Base-by-base conservation (phyloP, 805 yeast species). In the Starmera quercuum region DNA sequence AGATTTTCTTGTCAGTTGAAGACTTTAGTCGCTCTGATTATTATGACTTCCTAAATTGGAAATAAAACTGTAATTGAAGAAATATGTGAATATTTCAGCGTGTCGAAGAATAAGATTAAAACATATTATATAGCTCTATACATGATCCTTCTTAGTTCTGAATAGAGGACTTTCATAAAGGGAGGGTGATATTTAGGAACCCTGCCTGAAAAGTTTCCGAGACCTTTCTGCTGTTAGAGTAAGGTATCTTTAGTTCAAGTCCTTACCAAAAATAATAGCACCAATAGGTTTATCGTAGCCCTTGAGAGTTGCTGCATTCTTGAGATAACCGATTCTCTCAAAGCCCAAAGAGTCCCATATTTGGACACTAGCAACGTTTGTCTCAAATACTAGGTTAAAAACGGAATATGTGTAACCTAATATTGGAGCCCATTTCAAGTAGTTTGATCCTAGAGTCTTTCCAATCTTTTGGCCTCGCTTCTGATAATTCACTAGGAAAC, bases 261-360 rank as follows among this genome's bases (percentile, higher is more conserved):
- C 75, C 45, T 79, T 79, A 6, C 95, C 95, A 50, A 62, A 88
- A 46, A 85, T 71, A 23, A 75, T 64, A 6, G 96, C 97, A 41
- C 84, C 92, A 2, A 83, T 81, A 7, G 73, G 70, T 17, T 71
- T 66, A 3, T 66, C 66, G 22, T 65, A 53, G 1, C 88, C 92
- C 46, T 78, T 80, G 39, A 87, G 59, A 4, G 68, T 62, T 0
- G 83, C 97, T 0, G 78, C 95, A n/a, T 73, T 72, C 34, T 78
- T 78, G 11, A 88, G 64, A 12, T 64, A 60, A 0, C 97, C 97
- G 25, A 85, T 77, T 32, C 86, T 62, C 11, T 82, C 81, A 46
- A 87, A 88, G 2, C 95, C 94, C 18, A 88, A 64, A 2, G 63
- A 45, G 32, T 87, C 95, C 97, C 97, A 88, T 34, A 83, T 80